Conservation (phyloP, 768 basidiomycete genomes). For the Russula virescens region DNA sequence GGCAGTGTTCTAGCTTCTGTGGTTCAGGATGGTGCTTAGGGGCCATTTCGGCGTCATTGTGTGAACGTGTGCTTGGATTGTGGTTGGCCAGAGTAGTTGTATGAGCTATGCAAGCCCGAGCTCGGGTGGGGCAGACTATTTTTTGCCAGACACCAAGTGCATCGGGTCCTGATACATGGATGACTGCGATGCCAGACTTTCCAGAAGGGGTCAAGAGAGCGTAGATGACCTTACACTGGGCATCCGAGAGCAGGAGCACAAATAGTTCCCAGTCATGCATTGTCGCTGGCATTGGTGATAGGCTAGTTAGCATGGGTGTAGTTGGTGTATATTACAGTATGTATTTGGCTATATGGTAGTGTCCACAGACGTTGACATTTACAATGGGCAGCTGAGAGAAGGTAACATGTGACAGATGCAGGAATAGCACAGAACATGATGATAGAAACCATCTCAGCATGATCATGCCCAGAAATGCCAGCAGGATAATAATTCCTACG, state of each 20-base stretch:
- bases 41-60: background rate
- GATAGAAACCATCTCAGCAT: too few relatives aligned
- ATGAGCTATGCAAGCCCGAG: too few relatives aligned
- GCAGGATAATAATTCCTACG: background rate
- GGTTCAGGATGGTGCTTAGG: too few relatives aligned
- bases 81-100: background rate
- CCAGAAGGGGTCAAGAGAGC: constrained; percentile 85
- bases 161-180: constrained; percentile 78
- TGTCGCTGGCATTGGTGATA: too few relatives aligned
- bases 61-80: constrained; percentile 14
- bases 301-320: too few relatives aligned
- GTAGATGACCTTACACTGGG: constrained; percentile 74
- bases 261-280: too few relatives aligned
- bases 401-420: background rate
- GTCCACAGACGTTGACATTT: background rate
- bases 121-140: constrained; percentile 43
- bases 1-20: constrained; percentile 69
- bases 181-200: constrained; percentile 75
- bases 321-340: background rate
- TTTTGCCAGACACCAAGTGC: constrained; percentile 54
- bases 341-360: background rate
- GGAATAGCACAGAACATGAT: constrained; percentile 1
- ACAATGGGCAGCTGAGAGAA: background rate
- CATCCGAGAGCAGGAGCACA: constrained; percentile 34
- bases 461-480: too few relatives aligned